These are phyloP conservation scores for Eimeria brunetti DNA, from an alignment of 169 alveolate genomes.

Conservation along the genomic window DNA sequence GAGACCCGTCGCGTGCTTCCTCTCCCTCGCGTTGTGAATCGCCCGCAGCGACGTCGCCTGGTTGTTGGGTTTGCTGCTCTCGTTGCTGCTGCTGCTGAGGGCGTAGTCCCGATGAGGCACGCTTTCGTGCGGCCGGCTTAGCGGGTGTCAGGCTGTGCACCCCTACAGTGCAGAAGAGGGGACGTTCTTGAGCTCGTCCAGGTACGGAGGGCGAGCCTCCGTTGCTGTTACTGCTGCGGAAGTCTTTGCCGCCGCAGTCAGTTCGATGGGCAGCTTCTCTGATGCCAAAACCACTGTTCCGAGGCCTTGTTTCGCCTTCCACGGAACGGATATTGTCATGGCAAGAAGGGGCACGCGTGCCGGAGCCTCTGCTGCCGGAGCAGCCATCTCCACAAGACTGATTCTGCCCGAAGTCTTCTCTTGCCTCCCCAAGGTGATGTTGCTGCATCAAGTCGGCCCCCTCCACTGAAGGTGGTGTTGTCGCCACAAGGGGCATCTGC, in stretches of 20 bases:
- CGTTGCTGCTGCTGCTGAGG: constrained; percentile 33
- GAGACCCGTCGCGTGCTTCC: constrained; percentile 20
- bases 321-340: background rate
- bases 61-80: constrained; percentile 40
- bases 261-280: background rate
- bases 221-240: constrained; percentile 33
- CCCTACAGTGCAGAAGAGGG: constrained; percentile 30
- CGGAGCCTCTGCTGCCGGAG: constrained; percentile 2
- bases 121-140: background rate
- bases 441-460: background rate
- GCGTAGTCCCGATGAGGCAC: background rate
- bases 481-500: background rate
- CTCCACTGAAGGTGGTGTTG: background rate
- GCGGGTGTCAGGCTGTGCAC: constrained; percentile 48
- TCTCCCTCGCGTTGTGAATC: constrained; percentile 25
- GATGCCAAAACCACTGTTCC: background rate
- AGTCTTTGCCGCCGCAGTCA: constrained; percentile 44
- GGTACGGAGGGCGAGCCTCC: constrained; percentile 8
- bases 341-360: background rate
- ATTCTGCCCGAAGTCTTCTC: background rate
- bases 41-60: background rate
- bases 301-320: constrained; percentile 15
- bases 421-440: background rate
- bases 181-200: constrained; percentile 17
- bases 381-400: background rate